Evolutionary conservation across 176 grass and related monocot genomes (phyloP).

Genomic region (Carex littledalei): DNA sequence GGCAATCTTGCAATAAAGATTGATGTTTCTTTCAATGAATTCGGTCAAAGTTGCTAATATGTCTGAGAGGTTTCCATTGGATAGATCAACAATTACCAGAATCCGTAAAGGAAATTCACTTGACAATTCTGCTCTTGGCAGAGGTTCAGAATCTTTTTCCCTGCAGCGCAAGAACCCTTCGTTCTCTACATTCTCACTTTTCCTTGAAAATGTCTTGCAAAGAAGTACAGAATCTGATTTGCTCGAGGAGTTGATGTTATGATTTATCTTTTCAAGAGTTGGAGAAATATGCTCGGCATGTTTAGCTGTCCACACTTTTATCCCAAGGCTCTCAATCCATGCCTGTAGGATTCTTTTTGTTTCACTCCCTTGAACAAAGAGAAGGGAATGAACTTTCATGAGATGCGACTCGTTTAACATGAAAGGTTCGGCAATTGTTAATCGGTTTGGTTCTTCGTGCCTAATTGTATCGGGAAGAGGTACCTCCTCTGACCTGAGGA

Average conservation of each 20-base stretch:
- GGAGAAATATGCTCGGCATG: constrained; percentile 25
- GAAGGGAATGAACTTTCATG: not conserved
- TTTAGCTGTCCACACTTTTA: constrained; percentile 47
- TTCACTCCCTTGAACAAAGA: constrained; percentile 47
- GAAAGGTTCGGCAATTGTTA: not conserved
- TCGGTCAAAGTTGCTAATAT: constrained; percentile 22
- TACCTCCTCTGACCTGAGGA: constrained; percentile 37
- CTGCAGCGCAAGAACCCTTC: constrained; percentile 34
- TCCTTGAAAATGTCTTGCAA: constrained; percentile 3
- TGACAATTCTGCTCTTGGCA: constrained; percentile 20
- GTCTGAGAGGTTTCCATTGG: constrained; percentile 1
- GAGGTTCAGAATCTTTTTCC: constrained; percentile 35
- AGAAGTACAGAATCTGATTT: constrained; percentile 20
- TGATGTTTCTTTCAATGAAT: constrained; percentile 7
- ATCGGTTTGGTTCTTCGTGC: not conserved
- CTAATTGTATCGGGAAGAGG: not conserved
- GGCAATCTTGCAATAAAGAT: constrained; percentile 37
- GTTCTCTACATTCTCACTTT: not conserved
- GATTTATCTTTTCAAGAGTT: constrained; percentile 36
- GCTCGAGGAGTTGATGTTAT: not conserved
- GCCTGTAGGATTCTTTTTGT: constrained; percentile 54
- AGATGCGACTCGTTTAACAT: not conserved
- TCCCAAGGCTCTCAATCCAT: constrained; percentile 61
- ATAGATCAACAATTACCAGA: constrained; percentile 45
- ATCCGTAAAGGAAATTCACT: constrained; percentile 17